Evolutionary conservation across 164 flowering plant species (phyloP), one percentile per base, ranked within the genome.

Genomic region (Magnolia officinalis): DNA sequence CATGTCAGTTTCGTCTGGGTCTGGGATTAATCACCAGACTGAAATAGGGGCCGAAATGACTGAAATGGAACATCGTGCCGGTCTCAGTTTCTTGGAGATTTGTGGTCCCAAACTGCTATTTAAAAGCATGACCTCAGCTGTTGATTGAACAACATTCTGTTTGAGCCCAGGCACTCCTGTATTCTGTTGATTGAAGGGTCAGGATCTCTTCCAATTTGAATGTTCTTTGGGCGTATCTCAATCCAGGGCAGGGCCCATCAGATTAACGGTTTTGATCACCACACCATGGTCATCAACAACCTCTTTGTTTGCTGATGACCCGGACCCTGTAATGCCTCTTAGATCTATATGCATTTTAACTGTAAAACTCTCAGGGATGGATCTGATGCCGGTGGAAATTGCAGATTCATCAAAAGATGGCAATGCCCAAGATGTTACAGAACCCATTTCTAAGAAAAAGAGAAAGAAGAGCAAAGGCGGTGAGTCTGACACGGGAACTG

Each of bases 341-440:
- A 64, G 52, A 49, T 37, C 14, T 20, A 4, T 71, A 18, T 24
- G 50, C 45, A 24, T 18, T 72, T 70, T 74, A 37, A 23, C 31
- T 26, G 45, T 63, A 29, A 49, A 31, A 16, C 59, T 61, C 49
- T 29, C 45, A 66, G 75, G 63, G 63, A 73, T 63, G 59, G 69
- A 20, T 37, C 77, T 81, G 70, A 78, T 71, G 71, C 24, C 23
- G 51, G 61, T 37, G 26, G 29, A 31, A 70, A 78, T 72, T 81
- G 79, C 79, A 81, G 83, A 76, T 76, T 70, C 24, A 58, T 77
- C 11, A 23, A 49, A 49, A 65, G 77, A 72, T 50, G 71, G 18
- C 29, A 69, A 26, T 26, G 45, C 31, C 45, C 31, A 26, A 18
- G 50, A 78, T 19, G 61, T 50, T 61, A 31, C 58, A 55, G 52